A percentile compares a stretch with the other conserved stretches of the same genome.
phyloP scores from a whole-genome alignment of 257 asterid species.

The Solanum rostratum region DNA sequence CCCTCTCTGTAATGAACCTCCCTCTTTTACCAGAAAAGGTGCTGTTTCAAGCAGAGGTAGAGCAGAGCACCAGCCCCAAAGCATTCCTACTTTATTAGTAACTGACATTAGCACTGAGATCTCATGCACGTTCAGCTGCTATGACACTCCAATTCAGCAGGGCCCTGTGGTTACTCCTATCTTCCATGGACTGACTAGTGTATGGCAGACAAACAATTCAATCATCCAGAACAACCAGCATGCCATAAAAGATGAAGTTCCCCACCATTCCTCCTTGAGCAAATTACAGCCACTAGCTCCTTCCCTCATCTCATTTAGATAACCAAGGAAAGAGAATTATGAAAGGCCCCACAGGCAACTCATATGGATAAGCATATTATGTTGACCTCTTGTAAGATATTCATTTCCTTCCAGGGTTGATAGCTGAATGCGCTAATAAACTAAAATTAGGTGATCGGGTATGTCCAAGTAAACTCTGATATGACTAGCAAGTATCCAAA shows the following conservation, averaged over 20 bases:
- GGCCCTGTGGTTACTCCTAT: not conserved
- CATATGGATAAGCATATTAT: not conserved
- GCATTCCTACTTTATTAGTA: not conserved
- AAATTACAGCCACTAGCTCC: not conserved
- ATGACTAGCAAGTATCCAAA: not conserved
- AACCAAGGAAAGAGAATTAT: not conserved
- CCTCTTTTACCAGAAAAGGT: not conserved
- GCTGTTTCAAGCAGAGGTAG: not conserved
- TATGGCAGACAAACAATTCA: slow-evolving; percentile 1
- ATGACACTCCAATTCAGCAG: not conserved
- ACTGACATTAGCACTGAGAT: not conserved
- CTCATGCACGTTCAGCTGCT: not conserved
- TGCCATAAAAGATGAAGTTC: not conserved
- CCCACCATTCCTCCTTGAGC: not conserved
- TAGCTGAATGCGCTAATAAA: not conserved
- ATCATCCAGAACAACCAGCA: not conserved
- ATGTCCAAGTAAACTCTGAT: not conserved
- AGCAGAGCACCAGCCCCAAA: not conserved
- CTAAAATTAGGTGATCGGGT: not conserved
- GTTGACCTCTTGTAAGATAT: not conserved
- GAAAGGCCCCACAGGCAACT: not conserved
- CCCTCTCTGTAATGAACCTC: not conserved
- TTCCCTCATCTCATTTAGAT: not conserved
- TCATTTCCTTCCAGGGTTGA: not conserved
- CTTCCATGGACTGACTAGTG: not conserved